phyloP scores from a whole-genome alignment of 148 eudicot genomes.

The Camellia sinensis region DNA sequence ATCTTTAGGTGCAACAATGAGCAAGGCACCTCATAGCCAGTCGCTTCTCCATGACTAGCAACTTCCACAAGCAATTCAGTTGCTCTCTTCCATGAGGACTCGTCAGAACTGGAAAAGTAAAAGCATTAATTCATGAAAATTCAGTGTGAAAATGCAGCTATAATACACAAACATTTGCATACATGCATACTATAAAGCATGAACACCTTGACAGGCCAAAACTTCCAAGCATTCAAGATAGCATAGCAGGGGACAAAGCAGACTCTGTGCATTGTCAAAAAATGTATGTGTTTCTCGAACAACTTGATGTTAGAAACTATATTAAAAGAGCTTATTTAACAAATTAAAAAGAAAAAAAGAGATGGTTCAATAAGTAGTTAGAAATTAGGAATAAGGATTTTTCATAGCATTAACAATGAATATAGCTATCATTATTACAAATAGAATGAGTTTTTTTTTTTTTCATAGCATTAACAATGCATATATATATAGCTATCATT shows the following conservation, averaged over 20 bases:
- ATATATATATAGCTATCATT: neutral
- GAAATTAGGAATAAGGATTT: neutral
- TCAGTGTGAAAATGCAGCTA: neutral
- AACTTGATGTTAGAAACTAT: too few relatives aligned
- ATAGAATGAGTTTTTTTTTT: neutral
- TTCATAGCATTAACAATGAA: neutral
- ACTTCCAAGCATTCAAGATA: neutral
- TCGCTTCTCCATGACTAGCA: conserved; percentile 82
- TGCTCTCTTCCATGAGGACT: conserved; percentile 65
- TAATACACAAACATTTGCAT: neutral
- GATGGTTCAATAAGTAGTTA: neutral
- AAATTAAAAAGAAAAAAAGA: neutral
- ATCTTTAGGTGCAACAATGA: conserved; percentile 84
- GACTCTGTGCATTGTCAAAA: neutral
- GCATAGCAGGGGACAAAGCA: neutral
- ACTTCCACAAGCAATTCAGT: conserved; percentile 78
- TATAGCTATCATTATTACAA: neutral
- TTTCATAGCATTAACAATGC: neutral
- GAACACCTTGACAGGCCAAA: neutral
- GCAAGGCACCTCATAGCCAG: conserved; percentile 85
- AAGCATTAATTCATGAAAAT: neutral
- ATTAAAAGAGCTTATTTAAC: too few relatives aligned
- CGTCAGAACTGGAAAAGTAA: conserved; percentile 52
- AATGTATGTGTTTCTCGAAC: too few relatives aligned
- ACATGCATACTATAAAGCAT: too few relatives aligned